Conservation (phyloP, 2,329 filamentous ascomycete species). For the Exophiala calicioides region DNA sequence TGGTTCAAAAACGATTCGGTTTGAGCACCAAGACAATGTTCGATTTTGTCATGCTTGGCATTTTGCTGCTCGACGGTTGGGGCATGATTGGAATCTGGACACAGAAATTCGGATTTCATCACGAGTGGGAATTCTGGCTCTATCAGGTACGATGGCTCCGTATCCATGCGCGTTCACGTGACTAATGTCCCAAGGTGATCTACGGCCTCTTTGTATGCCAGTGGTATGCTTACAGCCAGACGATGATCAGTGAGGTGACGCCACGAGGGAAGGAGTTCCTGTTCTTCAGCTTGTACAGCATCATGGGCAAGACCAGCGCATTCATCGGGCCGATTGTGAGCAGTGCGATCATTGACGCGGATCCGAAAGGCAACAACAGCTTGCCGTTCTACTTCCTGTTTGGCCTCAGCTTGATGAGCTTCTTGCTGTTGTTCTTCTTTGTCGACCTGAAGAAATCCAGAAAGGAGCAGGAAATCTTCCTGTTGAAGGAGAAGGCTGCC, state of each 20-base stretch:
- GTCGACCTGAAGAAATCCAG: slow-evolving; percentile 64
- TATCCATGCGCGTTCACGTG: too few species aligned
- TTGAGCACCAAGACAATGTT: slow-evolving; percentile 70
- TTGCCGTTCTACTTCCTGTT: slow-evolving; percentile 69
- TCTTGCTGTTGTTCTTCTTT: slow-evolving; percentile 54
- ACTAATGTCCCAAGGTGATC: too few species aligned
- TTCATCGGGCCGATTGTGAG: slow-evolving; percentile 71
- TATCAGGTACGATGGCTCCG: too few species aligned
- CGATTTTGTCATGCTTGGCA: slow-evolving; percentile 62
- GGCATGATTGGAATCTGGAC: slow-evolving; percentile 63
- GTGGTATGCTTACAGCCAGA: slow-evolving; percentile 72
- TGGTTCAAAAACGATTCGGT: slow-evolving; percentile 59
- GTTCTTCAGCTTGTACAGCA: slow-evolving; percentile 69
- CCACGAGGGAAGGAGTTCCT: slow-evolving; percentile 69
- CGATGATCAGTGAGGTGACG: slow-evolving; percentile 70
- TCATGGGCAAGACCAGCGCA: slow-evolving; percentile 64
- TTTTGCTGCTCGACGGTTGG: slow-evolving; percentile 61
- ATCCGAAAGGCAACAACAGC: slow-evolving; percentile 56
- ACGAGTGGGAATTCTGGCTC: slow-evolving; percentile 56
- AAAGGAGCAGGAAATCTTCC: slow-evolving; percentile 59
- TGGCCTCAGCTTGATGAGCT: slow-evolving; percentile 58
- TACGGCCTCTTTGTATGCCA: slow-evolving; percentile 63
- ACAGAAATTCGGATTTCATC: slow-evolving; percentile 54
- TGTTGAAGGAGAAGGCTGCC: slow-evolving; percentile 41
- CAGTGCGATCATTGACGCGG: slow-evolving; percentile 67